A percentile compares a stretch with the other conserved stretches of the same genome.
Conservation (phyloP, 2,329 filamentous ascomycete genomes). For the Oidium heveae region DNA sequence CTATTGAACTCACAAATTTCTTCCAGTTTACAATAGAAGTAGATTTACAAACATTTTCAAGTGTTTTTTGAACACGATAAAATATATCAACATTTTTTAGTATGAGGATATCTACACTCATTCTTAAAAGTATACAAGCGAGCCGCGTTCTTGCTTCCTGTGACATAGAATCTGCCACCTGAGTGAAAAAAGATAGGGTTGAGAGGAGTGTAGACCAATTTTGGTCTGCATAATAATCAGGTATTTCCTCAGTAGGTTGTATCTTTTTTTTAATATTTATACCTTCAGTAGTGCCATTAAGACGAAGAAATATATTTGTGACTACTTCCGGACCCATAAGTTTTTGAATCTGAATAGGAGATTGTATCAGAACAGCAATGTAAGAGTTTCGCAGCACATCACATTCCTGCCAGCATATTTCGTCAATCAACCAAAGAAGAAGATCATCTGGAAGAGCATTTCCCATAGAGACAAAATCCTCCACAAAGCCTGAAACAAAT, state of each 20-base stretch:
- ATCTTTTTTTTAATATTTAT: constrained; percentile 10
- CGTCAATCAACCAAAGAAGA: constrained; percentile 37
- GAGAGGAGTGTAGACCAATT: constrained; percentile 10
- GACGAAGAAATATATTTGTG: constrained; percentile 26
- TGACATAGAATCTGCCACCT: constrained; percentile 10
- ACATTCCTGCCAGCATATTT: constrained; percentile 29
- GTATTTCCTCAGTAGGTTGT: constrained; percentile 4
- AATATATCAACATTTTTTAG: constrained; percentile 19
- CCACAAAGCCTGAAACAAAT: constrained; percentile 35
- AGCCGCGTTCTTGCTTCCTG: constrained; percentile 13
- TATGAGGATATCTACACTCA: constrained; percentile 28
- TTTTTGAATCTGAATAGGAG: constrained; percentile 18
- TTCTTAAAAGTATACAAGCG: constrained; percentile 24
- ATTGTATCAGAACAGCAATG: constrained; percentile 23
- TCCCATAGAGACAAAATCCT: constrained; percentile 23
- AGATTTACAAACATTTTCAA: constrained; percentile 20
- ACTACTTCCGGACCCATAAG: constrained; percentile 22
- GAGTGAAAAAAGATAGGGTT: constrained; percentile 7
- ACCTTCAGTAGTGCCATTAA: constrained; percentile 30
- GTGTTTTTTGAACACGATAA: constrained; percentile 17
- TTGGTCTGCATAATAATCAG: constrained; percentile 7
- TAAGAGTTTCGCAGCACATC: constrained; percentile 34
- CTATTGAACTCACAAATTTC: constrained; percentile 13
- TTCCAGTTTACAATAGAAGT: constrained; percentile 17
- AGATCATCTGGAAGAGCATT: constrained; percentile 33